phyloP scores from a whole-genome alignment of 768 basidiomycete species.

The Russula abietina region DNA sequence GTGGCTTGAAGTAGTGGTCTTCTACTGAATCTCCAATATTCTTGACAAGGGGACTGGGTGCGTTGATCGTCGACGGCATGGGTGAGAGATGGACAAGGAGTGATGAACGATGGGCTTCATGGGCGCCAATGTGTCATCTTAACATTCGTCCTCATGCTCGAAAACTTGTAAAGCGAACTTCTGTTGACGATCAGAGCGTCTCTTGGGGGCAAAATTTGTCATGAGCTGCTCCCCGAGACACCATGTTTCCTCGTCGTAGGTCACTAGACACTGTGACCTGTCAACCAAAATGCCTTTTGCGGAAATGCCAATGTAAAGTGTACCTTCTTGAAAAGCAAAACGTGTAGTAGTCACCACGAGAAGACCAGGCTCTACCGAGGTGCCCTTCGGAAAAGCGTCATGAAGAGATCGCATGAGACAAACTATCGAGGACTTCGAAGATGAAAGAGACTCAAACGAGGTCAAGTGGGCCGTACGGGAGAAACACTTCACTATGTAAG shows the following conservation, averaged over 20 bases:
- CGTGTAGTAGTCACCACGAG: conserved; percentile 14
- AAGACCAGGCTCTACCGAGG: conserved; percentile 22
- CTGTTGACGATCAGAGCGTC: conserved; percentile 18
- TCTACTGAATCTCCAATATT: background rate
- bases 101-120: conserved; percentile 13
- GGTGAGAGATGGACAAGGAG: conserved; percentile 26
- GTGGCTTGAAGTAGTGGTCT: conserved; percentile 12
- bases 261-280: conserved; percentile 15
- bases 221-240: conserved; percentile 19
- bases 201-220: conserved; percentile 7
- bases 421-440: conserved; percentile 15
- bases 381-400: conserved; percentile 17
- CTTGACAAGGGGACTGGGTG: conserved; percentile 23
- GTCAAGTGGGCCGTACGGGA: conserved; percentile 17
- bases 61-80: conserved; percentile 6
- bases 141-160: conserved; percentile 22
- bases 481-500: conserved; percentile 19
- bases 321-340: conserved; percentile 20
- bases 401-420: conserved; percentile 12
- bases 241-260: conserved; percentile 22
- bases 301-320: background rate
- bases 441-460: conserved; percentile 16
- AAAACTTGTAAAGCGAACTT: conserved; percentile 11
- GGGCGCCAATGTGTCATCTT: conserved; percentile 2
- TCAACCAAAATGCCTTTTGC: conserved; percentile 1